phyloP scores from a whole-genome alignment of 1,284 basidiomycete genomes.

The Ustilago curta region DNA sequence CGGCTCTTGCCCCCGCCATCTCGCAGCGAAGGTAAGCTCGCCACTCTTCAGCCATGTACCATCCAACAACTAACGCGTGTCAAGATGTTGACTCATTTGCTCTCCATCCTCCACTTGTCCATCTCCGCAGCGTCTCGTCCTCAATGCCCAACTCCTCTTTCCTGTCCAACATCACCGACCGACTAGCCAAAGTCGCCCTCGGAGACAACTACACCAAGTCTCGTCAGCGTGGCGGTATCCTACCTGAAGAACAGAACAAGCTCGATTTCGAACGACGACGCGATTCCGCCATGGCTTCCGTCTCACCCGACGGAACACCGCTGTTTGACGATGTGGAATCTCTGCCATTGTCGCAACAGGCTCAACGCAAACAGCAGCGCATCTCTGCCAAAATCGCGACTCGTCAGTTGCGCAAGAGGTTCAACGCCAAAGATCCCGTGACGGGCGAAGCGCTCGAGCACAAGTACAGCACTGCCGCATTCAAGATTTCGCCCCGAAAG shows the following conservation, averaged over 20 bases:
- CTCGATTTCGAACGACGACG: conserved; percentile 49
- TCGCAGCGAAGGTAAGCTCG: conserved; percentile 23
- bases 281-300: conserved; percentile 55
- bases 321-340: conserved; percentile 58
- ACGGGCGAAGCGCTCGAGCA: conserved; percentile 74
- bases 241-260: conserved; percentile 54
- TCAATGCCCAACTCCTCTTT: conserved; percentile 27
- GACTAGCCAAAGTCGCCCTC: conserved; percentile 39
- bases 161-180: conserved; percentile 33
- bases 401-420: conserved; percentile 60
- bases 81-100: not conserved
- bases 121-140: conserved; percentile 31
- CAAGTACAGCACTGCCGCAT: conserved; percentile 88
- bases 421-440: conserved; percentile 51
- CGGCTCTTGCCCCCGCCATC: conserved; percentile 5
- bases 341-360: conserved; percentile 43
- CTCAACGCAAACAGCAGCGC: conserved; percentile 38
- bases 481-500: conserved; percentile 93
- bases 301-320: conserved; percentile 59
- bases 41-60: not conserved
- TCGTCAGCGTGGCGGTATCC: conserved; percentile 51
- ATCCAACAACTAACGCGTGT: not conserved
- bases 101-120: not conserved
- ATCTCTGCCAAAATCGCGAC: conserved; percentile 44
- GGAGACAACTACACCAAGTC: conserved; percentile 33